phyloP scores from a whole-genome alignment of 1,139 yeast genomes.

The Hansenula anomala region DNA sequence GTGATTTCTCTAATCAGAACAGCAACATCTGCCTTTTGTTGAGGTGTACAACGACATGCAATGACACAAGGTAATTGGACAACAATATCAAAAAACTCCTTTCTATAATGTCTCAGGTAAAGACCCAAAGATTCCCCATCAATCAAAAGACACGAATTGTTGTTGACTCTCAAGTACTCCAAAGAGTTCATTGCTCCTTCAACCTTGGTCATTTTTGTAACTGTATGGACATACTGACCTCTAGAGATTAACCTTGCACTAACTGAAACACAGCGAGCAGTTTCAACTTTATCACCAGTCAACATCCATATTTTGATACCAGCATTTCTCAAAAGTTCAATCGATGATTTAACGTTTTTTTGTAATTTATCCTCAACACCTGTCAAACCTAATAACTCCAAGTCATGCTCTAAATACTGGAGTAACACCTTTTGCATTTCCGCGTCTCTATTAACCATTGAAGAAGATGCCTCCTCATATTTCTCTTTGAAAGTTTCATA shows the following conservation, averaged over 20 bases:
- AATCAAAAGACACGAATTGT: constrained; percentile 78
- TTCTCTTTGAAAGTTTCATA: constrained; percentile 61
- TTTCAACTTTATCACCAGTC: constrained; percentile 98
- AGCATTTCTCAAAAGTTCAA: constrained; percentile 90
- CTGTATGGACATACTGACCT: constrained; percentile 88
- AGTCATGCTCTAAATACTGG: constrained; percentile 71
- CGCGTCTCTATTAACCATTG: constrained; percentile 76
- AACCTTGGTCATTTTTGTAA: constrained; percentile 58
- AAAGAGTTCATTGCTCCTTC: constrained; percentile 69
- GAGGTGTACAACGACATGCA: constrained; percentile 98
- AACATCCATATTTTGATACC: constrained; percentile 99
- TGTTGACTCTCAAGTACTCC: constrained; percentile 63
- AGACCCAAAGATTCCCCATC: constrained; percentile 89
- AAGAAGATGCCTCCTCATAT: constrained; percentile 67
- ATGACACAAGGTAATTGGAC: constrained; percentile 84
- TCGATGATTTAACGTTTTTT: constrained; percentile 82
- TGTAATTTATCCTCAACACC: constrained; percentile 98
- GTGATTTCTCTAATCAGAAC: constrained; percentile 70
- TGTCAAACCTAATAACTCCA: constrained; percentile 86
- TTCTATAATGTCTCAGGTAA: constrained; percentile 55
- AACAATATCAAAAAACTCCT: constrained; percentile 75
- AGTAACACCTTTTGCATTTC: constrained; percentile 65
- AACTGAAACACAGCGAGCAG: constrained; percentile 94
- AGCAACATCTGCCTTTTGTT: constrained; percentile 97
- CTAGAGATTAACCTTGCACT: constrained; percentile 88